Evolutionary conservation across 306 rosid genomes (phyloP), one percentile per base, ranked within the genome.

Genomic region (Glycine soja): DNA sequence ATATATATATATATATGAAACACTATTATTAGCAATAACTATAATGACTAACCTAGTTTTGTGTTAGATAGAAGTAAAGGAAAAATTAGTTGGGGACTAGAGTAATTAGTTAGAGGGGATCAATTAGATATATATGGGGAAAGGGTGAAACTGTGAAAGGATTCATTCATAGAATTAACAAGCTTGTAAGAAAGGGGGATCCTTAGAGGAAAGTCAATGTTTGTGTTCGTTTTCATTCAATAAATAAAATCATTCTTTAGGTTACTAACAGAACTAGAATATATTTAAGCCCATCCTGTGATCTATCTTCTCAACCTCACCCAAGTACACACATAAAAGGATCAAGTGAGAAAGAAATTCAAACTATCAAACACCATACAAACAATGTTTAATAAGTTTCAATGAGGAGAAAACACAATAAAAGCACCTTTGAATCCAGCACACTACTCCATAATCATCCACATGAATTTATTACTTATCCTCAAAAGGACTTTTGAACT

Each of bases 391-490:
- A 59, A 36, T 65, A 53, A n/a, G 54, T 11, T 69, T 13, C 69
- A 82, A 50, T 43, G 34, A 59, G 15, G 43, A 61, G 40, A 63
- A 75, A 64, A 13, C 15, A 18, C 1, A 30, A 54, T 36, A 34
- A 66, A 73, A 77, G 66, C 97, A 19, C 97, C 98, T 24, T 24
- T 24, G 30, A 24, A 24, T 53, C 98, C 97, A 4, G 94, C 97
- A 64, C 98, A 94, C 4, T 92, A 85, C 82, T 94, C 98, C 94
- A 94, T 94, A 12, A 91, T n/a, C n/a, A n/a, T n/a, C 93, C 73
- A 94, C 81, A 83, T 92, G 92, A 63, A 94, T 97, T 0, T 93
- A 87, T 2, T 82, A 82, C 86, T 81, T 91, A 51, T 91, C 98
- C 88, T 94, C 98, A 83, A 86, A 94, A 80, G 92, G 85, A 30